Evolutionary conservation across 2,329 filamentous ascomycete genomes (phyloP).

Genomic region (Mycosphaerella arachidis): DNA sequence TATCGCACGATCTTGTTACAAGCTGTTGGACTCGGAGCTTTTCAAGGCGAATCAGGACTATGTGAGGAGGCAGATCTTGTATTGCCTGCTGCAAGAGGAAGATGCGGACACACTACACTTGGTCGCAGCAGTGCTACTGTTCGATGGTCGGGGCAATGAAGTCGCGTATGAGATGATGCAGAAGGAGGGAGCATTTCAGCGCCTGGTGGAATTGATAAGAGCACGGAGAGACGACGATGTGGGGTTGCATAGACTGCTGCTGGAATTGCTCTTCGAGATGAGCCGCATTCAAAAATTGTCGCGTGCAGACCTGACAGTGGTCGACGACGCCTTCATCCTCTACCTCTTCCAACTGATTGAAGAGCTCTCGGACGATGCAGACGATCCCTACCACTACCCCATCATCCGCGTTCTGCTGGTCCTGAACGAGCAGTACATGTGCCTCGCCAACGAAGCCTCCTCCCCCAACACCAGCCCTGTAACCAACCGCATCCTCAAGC

Average conservation of each 20-base stretch:
- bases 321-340: constrained; percentile 73
- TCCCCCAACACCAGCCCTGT: constrained; percentile 49
- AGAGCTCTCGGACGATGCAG: constrained; percentile 75
- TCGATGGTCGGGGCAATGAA: constrained; percentile 78
- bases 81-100: constrained; percentile 83
- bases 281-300: constrained; percentile 81
- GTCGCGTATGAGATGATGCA: constrained; percentile 82
- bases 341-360: constrained; percentile 87
- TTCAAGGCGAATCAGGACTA: constrained; percentile 76
- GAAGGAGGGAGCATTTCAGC: constrained; percentile 73
- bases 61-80: constrained; percentile 86
- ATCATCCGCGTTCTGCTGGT: constrained; percentile 93
- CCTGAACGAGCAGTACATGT: constrained; percentile 96
- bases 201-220: constrained; percentile 77
- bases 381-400: constrained; percentile 93
- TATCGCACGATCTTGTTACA: constrained; percentile 72
- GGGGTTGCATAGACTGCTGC: constrained; percentile 70
- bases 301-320: constrained; percentile 64
- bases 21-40: constrained; percentile 68
- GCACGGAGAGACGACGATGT: constrained; percentile 59
- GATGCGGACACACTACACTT: constrained; percentile 74
- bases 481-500: constrained; percentile 91
- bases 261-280: constrained; percentile 95
- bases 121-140: constrained; percentile 76
- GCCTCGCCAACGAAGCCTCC: constrained; percentile 56